Evolutionary conservation across 1,284 basidiomycete genomes (phyloP), one percentile per base, ranked within the genome.

Genomic region (Malassezia japonica): DNA sequence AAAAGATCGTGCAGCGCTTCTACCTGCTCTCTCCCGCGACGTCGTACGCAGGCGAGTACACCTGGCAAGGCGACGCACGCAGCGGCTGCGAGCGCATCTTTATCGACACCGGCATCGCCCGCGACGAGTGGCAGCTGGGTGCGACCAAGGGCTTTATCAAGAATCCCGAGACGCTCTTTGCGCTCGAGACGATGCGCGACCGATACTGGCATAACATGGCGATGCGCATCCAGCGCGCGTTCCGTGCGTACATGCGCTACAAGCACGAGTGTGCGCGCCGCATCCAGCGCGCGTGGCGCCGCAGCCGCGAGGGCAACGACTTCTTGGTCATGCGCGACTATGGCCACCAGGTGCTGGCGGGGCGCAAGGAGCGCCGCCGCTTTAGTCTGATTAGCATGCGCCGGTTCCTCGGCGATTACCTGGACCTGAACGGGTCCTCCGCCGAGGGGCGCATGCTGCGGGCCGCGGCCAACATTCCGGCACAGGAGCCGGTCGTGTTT

Each of bases 121-220:
- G 82, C 65, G 92, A 96, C 49, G 91, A 99, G 75, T 99, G 92
- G 92, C 92, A 99, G 76, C 94, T 98, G 89, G 92, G 94, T 60
- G 82, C 85, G 2, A 94, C 92, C 10, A 98, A 99, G 72, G 92
- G 92, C 0, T 99, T 99, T 74, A 98, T 99, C 77, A 98, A 98
- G 80, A 96, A 92, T 72, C 92, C 92, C 0, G 92, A 98, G 75
- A 99, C 92, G 33, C 81, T 99, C 20, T 99, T 99, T 74, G 94
- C 92, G 18, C 78, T 99, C 48, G 92, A 99, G 76, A 91, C 89
- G 18, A 96, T 98, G 88, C 84, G 92, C 47, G 94, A 98, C 73
- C 82, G 86, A 51, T 99, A 98, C 76, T 99, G 94, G 94, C 94
- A 99, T 75, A 96, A 96, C 72, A 99, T 98, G 92, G 92, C 92